These are phyloP conservation scores for Colletotrichum sp. DNA, from an alignment of 2,329 filamentous ascomycete species.

Conservation along the genomic window DNA sequence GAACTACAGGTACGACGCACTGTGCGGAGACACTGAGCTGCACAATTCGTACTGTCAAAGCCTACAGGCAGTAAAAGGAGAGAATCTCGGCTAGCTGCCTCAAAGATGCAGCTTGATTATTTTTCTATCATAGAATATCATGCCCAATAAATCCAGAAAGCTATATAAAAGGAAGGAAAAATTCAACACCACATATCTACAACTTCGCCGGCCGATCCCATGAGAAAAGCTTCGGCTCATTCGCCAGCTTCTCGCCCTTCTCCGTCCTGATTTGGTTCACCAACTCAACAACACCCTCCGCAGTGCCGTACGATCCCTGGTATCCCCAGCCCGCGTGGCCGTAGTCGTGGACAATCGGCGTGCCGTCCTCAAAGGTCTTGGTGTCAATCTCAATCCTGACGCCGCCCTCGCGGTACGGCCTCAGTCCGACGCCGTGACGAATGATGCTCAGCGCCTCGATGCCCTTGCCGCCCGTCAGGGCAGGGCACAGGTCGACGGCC, in stretches of 20 bases:
- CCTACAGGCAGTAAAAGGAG: background rate
- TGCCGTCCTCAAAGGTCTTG: slow-evolving; percentile 58
- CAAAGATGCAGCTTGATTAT: background rate
- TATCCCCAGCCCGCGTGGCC: slow-evolving; percentile 83
- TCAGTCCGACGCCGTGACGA: slow-evolving; percentile 80
- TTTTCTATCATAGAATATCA: background rate
- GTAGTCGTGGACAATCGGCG: slow-evolving; percentile 79
- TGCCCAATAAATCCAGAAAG: background rate
- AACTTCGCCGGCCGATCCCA: slow-evolving; percentile 20
- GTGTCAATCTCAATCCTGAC: slow-evolving; percentile 77
- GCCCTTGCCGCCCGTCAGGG: slow-evolving; percentile 68
- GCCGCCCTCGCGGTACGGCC: slow-evolving; percentile 76
- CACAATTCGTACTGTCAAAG: background rate
- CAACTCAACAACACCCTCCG: slow-evolving; percentile 68
- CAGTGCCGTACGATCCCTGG: slow-evolving; percentile 72
- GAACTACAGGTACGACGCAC: slow-evolving; percentile 3
- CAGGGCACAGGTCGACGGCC: slow-evolving; percentile 67
- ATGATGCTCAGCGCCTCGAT: slow-evolving; percentile 77
- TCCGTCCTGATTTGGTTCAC: slow-evolving; percentile 62
- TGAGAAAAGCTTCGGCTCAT: slow-evolving; percentile 34
- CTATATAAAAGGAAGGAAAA: background rate
- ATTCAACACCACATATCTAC: background rate
- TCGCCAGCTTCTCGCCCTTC: slow-evolving; percentile 30
- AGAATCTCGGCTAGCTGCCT: background rate
- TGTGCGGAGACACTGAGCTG: background rate